phyloP scores from a whole-genome alignment of 352 stramenopile genomes.

The Phytophthora ohioensis region DNA sequence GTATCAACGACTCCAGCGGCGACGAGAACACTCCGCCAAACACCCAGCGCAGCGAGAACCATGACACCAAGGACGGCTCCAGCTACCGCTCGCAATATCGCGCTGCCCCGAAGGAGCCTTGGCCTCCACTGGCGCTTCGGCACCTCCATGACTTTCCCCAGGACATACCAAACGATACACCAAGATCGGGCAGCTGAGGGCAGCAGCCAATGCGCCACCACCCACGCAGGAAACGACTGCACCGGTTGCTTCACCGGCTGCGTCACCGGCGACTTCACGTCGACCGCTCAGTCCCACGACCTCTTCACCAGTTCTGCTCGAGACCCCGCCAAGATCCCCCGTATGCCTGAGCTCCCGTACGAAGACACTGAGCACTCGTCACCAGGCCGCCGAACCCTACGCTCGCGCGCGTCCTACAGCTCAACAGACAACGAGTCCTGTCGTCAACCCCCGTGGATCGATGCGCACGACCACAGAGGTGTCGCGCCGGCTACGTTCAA shows the following conservation, averaged over 20 bases:
- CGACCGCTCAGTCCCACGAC: not conserved
- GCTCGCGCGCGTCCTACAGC: not conserved
- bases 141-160: slow-evolving; percentile 7
- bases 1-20: not conserved
- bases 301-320: slow-evolving; percentile 1
- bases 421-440: not conserved
- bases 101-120: not conserved
- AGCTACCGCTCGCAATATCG: too few species aligned
- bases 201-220: not conserved
- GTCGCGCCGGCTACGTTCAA: not conserved
- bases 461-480: not conserved
- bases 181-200: not conserved
- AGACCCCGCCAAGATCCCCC: not conserved
- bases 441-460: not conserved
- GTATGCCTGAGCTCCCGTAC: not conserved
- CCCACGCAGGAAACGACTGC: not conserved
- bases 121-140: not conserved
- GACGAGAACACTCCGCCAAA: slow-evolving; percentile 15
- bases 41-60: not conserved
- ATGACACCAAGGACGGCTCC: not conserved
- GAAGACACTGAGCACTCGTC: not conserved
- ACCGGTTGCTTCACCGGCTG: not conserved
- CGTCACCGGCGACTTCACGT: not conserved
- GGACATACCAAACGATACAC: not conserved
- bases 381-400: not conserved